Percentiles rank a stretch among this genome's conserved stretches.
Evolutionary conservation across 2,329 filamentous ascomycete species (phyloP).

Genomic region (Laburnicola sp.): DNA sequence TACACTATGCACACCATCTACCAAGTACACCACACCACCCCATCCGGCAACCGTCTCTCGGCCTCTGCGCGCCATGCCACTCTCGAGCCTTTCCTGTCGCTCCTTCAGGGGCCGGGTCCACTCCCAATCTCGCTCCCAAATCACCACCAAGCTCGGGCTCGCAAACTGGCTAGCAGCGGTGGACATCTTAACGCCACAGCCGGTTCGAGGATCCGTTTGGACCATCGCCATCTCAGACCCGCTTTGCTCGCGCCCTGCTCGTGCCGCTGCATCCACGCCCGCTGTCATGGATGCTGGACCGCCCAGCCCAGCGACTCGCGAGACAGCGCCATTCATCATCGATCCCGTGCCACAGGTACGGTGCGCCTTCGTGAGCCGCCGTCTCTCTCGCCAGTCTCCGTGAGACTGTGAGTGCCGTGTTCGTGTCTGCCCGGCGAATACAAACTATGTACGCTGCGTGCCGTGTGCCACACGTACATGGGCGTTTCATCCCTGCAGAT

Average conservation of each 20-base stretch:
- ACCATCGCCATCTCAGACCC: not conserved
- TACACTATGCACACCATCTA: too few species aligned
- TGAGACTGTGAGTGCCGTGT: not conserved
- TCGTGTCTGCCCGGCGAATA: not conserved
- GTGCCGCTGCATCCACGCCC: not conserved
- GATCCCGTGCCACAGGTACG: too few species aligned
- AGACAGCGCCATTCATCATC: too few species aligned
- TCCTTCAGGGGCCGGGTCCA: constrained; percentile 8
- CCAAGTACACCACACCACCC: too few species aligned
- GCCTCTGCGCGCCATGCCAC: not conserved
- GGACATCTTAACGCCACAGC: constrained; percentile 6
- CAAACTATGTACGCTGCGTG: not conserved
- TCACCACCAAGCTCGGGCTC: not conserved
- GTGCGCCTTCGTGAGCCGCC: not conserved
- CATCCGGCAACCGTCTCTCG: too few species aligned
- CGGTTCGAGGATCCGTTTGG: not conserved
- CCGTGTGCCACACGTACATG: constrained; percentile 1
- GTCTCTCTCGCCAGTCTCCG: not conserved
- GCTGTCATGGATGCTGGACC: not conserved
- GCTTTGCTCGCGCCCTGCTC: not conserved
- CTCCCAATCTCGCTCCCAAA: constrained; percentile 7
- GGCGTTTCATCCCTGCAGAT: not conserved
- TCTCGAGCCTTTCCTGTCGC: not conserved
- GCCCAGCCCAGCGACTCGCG: not conserved
- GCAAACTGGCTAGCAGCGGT: constrained; percentile 3